Evolutionary conservation across 2,329 filamentous ascomycete species (phyloP).

Genomic region (Talaromyces atroroseus): DNA sequence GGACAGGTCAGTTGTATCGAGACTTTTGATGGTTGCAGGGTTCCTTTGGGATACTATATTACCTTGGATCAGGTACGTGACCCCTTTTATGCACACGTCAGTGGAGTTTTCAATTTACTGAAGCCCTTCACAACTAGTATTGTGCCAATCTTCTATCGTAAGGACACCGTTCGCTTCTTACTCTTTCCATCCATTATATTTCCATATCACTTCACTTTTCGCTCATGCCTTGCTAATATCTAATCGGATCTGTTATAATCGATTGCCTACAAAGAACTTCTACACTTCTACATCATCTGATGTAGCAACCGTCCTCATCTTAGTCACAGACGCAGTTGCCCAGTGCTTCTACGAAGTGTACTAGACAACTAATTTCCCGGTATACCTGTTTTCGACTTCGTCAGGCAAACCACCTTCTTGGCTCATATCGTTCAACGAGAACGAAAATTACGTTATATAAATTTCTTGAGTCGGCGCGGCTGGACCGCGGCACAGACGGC

Average conservation of each 20-base stretch:
- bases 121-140: slow-evolving; percentile 22
- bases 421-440: too few species aligned
- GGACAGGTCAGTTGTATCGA: slow-evolving; percentile 26
- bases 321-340: slow-evolving; percentile 21
- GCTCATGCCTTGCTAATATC: neutral
- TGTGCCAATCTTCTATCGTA: slow-evolving; percentile 28
- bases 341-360: slow-evolving; percentile 21
- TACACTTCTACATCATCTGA: slow-evolving; percentile 25
- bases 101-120: neutral
- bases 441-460: too few species aligned
- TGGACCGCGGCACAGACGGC: too few species aligned
- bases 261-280: slow-evolving; percentile 25
- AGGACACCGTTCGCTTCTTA: slow-evolving; percentile 2
- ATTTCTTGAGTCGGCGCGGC: too few species aligned
- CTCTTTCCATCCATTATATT: neutral
- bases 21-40: slow-evolving; percentile 24
- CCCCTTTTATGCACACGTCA: neutral
- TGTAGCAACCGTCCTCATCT: slow-evolving; percentile 25
- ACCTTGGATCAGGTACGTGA: slow-evolving; percentile 23
- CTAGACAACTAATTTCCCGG: slow-evolving; percentile 28
- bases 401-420: too few species aligned
- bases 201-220: slow-evolving; percentile 1
- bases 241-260: slow-evolving; percentile 22
- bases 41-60: slow-evolving; percentile 22
- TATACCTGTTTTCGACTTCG: too few species aligned